Evolutionary conservation across 495 filamentous ascomycete genomes (phyloP), one percentile per base, ranked within the genome.

Genomic region (Echria macrotheca): DNA sequence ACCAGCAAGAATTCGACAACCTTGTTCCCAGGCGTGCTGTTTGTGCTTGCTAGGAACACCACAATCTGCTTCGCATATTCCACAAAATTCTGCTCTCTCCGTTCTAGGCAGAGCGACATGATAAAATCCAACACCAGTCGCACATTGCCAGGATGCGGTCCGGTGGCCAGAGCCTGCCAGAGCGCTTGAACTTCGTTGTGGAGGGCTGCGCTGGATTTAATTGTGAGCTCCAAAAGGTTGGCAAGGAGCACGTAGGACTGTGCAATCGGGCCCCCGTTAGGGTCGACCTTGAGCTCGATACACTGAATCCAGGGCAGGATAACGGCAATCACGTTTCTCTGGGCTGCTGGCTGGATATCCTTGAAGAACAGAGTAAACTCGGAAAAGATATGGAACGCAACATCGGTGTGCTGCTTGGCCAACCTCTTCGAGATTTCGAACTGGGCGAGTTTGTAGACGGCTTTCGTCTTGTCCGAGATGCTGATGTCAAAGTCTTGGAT

Each of bases 401-500:
- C 69, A 51, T 96, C 88, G 0, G 85, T 76, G 62, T 97, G 87
- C 50, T 91, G 84, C 57, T 85, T 86, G 3, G 93, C 84, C n/a
- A 97, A 74, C 37, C 88, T 71, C 54, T 90, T 89, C 0, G 94
- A 97, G 7, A 91, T 91, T 57, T 97, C 93, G 53, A 96, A 97
- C 56, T 97, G 94, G 3, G 93, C 93, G 14, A 91, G 77, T 66
- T 96, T 97, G 66, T 96, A 97, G 2, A 98, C 91, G 1, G 93
- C 93, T 49, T 91, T 95, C 0, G 93, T 98, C 69, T 96, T 95
- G 68, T 98, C 94, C 1, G 93, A 91, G 36, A 98, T 91, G 63
- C 91, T 96, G 56, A 98, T 96, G 57, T 98, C 94, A 41, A 95
- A 94, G 63, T 97, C 94, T 59, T 95, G 90, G 25, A 97, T 80